phyloP scores from a whole-genome alignment of 2,329 filamentous ascomycete genomes.

The Penicillium sp. region DNA sequence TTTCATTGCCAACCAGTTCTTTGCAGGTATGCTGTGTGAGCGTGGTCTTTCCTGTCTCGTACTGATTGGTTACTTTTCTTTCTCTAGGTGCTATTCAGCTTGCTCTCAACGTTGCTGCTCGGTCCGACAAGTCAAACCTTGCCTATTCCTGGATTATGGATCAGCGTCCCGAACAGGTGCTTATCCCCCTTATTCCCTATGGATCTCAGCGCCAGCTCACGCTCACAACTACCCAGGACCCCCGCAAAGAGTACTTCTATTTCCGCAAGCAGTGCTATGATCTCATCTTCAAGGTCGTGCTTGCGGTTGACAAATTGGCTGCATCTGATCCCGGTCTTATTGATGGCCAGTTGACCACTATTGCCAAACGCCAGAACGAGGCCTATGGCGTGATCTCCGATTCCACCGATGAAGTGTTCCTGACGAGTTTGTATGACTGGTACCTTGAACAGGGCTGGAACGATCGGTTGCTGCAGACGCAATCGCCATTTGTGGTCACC shows the following conservation, averaged over 20 bases:
- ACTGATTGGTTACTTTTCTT: not conserved
- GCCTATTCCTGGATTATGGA: slow-evolving; percentile 87
- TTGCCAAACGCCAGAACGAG: slow-evolving; percentile 76
- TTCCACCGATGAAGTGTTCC: slow-evolving; percentile 89
- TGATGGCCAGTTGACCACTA: slow-evolving; percentile 73
- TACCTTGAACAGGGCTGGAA: slow-evolving; percentile 83
- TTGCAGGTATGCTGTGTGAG: slow-evolving; percentile 57
- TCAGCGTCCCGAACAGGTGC: slow-evolving; percentile 61
- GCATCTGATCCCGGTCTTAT: slow-evolving; percentile 67
- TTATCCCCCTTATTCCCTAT: slow-evolving; percentile 10
- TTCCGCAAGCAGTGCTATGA: slow-evolving; percentile 77
- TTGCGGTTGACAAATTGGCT: slow-evolving; percentile 70
- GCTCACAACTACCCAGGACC: slow-evolving; percentile 51
- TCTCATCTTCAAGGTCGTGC: slow-evolving; percentile 78
- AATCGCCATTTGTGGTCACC: slow-evolving; percentile 79
- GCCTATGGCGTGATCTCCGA: slow-evolving; percentile 87
- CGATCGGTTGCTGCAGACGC: slow-evolving; percentile 78
- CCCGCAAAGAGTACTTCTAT: slow-evolving; percentile 64
- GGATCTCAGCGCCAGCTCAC: slow-evolving; percentile 13
- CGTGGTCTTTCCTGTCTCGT: slow-evolving; percentile 11
- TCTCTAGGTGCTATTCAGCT: slow-evolving; percentile 73
- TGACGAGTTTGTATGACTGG: slow-evolving; percentile 97
- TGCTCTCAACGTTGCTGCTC: slow-evolving; percentile 75
- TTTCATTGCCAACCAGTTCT: slow-evolving; percentile 81
- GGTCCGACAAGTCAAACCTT: slow-evolving; percentile 81